Conservation (phyloP, 2,329 filamentous ascomycete genomes). For the Calcarisporium arbuscula region DNA sequence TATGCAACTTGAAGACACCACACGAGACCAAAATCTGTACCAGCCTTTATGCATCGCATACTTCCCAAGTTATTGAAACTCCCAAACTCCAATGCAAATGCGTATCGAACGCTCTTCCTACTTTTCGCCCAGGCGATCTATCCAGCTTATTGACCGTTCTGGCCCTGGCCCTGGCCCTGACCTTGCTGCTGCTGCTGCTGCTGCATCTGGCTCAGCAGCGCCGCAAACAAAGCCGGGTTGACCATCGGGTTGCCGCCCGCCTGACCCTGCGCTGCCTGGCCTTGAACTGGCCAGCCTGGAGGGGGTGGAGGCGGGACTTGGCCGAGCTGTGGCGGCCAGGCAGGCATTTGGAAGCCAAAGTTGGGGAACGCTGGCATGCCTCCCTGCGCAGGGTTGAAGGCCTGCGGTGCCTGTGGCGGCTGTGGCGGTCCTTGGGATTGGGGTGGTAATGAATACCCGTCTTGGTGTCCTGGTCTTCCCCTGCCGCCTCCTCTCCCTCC, state of each 20-base stretch:
- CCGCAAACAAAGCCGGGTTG: constrained; percentile 52
- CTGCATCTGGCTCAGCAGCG: constrained; percentile 39
- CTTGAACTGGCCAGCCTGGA: constrained; percentile 20
- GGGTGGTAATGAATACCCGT: constrained; percentile 37
- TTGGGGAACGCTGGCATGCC: constrained; percentile 20
- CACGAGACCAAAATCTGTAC: too few relatives aligned
- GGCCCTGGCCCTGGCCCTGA: not conserved
- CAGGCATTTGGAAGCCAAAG: constrained; percentile 38
- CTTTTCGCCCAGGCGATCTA: too few relatives aligned
- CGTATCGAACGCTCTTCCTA: too few relatives aligned
- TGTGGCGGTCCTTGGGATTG: constrained; percentile 22
- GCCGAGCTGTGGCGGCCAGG: too few relatives aligned
- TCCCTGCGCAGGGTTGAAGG: constrained; percentile 7
- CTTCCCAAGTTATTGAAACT: too few relatives aligned
- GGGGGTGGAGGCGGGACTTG: constrained; percentile 26
- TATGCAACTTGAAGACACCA: too few relatives aligned
- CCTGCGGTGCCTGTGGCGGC: constrained; percentile 27
- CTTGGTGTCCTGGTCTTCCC: too few relatives aligned
- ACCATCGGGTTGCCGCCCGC: constrained; percentile 39
- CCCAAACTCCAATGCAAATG: too few relatives aligned
- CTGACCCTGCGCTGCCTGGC: constrained; percentile 23
- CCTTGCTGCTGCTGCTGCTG: constrained; percentile 22
- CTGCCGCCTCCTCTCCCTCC: constrained; percentile 30
- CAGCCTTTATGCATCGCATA: too few relatives aligned
- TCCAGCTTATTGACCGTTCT: not conserved